phyloP scores from a whole-genome alignment of 768 basidiomycete species.

The Boletus sp. region DNA sequence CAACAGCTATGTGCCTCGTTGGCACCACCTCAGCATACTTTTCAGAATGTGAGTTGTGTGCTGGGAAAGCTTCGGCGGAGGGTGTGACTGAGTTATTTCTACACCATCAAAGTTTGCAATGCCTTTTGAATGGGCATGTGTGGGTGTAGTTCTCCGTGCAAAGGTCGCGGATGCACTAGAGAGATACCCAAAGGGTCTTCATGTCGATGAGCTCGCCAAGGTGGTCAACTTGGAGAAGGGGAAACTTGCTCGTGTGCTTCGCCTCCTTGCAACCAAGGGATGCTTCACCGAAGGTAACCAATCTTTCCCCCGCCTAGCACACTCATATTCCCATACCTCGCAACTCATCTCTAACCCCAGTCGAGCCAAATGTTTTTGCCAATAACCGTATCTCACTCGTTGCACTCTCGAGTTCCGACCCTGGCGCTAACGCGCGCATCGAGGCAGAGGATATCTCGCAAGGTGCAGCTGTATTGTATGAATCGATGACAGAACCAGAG shows the following conservation, averaged over 20 bases:
- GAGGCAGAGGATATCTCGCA: conserved; percentile 9
- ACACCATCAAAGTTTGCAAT: conserved; percentile 9
- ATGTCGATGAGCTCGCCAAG: conserved; percentile 24
- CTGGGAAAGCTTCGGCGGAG: not conserved
- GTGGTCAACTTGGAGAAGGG: conserved; percentile 21
- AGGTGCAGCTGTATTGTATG: conserved; percentile 19
- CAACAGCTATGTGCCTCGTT: conserved; percentile 27
- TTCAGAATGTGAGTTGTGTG: conserved; percentile 20
- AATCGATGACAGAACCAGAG: conserved; percentile 23
- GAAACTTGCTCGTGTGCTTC: conserved; percentile 31
- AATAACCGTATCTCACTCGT: conserved; percentile 35
- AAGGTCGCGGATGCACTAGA: conserved; percentile 28
- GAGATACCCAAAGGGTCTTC: conserved; percentile 27
- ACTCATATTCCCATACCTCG: not conserved
- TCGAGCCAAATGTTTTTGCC: conserved; percentile 27
- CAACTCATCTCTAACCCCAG: conserved; percentile 5
- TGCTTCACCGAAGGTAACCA: conserved; percentile 30
- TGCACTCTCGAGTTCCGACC: conserved; percentile 13
- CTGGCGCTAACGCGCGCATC: conserved; percentile 6
- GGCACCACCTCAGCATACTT: conserved; percentile 28
- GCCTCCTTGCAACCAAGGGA: conserved; percentile 29
- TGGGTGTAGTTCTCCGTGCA: conserved; percentile 22
- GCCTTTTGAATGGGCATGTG: conserved; percentile 27
- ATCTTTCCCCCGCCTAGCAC: not conserved
- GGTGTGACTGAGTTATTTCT: not conserved